Conservation (phyloP, 352 stramenopile species). For the Phytophthora sp. region DNA sequence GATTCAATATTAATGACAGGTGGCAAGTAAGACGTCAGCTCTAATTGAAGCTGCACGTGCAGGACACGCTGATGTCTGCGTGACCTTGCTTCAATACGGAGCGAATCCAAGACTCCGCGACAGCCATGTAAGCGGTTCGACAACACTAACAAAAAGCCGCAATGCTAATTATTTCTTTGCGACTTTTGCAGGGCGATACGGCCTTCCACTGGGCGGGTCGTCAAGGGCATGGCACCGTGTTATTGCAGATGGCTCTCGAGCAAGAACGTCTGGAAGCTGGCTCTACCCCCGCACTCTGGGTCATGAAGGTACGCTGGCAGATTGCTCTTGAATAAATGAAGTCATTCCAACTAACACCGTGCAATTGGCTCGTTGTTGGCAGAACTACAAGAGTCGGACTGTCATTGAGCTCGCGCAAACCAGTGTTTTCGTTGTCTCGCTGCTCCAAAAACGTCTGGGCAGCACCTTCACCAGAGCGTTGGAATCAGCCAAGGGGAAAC, state of each 20-base stretch:
- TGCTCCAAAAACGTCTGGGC: constrained; percentile 58
- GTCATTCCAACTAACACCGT: no score
- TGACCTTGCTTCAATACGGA: constrained; percentile 52
- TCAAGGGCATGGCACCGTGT: constrained; percentile 53
- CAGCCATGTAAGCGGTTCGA: constrained; percentile 28
- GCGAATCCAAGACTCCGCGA: constrained; percentile 53
- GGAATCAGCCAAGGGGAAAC: constrained; percentile 34
- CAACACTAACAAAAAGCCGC: no score
- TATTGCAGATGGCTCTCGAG: constrained; percentile 53
- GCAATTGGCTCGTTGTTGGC: no score
- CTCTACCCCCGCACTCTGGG: constrained; percentile 47
- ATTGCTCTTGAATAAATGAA: no score
- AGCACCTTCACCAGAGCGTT: constrained; percentile 28
- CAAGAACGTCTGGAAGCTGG: constrained; percentile 37
- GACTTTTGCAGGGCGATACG: constrained; percentile 59
- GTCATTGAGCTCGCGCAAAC: constrained; percentile 53
- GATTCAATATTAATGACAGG: constrained; percentile 20
- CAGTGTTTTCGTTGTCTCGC: constrained; percentile 45
- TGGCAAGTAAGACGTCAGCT: constrained; percentile 54
- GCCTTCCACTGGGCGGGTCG: constrained; percentile 74
- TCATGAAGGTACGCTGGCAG: constrained; percentile 59
- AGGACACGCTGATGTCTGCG: constrained; percentile 54
- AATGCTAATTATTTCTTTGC: not conserved
- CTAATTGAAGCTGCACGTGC: constrained; percentile 68
- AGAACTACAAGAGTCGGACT: constrained; percentile 70